A percentile compares a stretch with the other conserved stretches of the same genome.
phyloP scores from a whole-genome alignment of 1,284 basidiomycete genomes.

The Tilletia caries region DNA sequence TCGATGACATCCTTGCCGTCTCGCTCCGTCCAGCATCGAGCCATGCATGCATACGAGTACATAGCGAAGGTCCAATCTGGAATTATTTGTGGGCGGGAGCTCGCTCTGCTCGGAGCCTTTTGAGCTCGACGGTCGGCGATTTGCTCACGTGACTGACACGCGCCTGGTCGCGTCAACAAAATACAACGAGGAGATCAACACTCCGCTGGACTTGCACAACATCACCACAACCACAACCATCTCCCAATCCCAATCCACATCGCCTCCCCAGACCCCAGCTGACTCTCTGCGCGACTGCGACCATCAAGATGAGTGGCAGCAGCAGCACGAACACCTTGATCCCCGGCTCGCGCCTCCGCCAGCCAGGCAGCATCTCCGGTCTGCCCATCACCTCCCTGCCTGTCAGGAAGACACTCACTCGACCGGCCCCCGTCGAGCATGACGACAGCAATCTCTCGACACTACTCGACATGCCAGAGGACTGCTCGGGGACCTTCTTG shows the following conservation, averaged over 20 bases:
- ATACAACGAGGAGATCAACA: background rate
- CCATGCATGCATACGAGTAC: background rate
- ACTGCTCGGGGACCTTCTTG: background rate
- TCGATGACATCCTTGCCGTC: background rate
- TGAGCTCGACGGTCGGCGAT: background rate
- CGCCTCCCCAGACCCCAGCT: too few species aligned
- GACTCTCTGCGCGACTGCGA: background rate
- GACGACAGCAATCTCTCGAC: conserved; percentile 4
- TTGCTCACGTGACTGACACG: conserved; percentile 1
- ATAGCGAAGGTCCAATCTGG: too few species aligned
- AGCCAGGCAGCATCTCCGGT: background rate
- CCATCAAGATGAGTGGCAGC: background rate
- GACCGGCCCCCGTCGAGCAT: background rate
- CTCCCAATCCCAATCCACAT: background rate
- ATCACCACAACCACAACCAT: background rate
- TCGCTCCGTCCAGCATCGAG: background rate
- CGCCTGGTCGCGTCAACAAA: background rate
- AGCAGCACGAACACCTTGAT: background rate
- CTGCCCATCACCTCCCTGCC: background rate
- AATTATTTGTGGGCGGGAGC: too few species aligned
- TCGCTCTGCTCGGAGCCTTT: background rate
- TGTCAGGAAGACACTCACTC: background rate
- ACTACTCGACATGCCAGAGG: background rate
- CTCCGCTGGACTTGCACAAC: background rate
- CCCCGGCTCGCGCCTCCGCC: background rate